Conservation (phyloP, 768 basidiomycete genomes). For the Galerina marginata region DNA sequence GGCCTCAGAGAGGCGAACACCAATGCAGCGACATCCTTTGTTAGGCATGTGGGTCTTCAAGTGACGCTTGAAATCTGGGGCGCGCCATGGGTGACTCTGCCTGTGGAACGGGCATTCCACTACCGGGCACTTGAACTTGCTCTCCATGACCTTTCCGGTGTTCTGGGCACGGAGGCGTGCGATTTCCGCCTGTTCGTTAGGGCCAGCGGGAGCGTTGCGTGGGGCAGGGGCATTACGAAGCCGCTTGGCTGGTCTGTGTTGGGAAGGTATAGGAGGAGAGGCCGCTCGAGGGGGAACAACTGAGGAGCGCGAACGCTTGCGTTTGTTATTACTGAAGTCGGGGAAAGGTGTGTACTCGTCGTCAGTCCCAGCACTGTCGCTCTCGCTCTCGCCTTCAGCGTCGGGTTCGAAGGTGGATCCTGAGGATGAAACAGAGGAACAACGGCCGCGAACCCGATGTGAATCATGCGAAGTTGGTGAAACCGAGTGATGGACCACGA, state of each 20-base stretch:
- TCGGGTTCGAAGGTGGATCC: slow-evolving; percentile 25
- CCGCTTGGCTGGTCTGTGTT: slow-evolving; percentile 25
- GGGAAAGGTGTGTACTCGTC: slow-evolving; percentile 47
- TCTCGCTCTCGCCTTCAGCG: slow-evolving; percentile 42
- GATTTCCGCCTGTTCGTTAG: background rate
- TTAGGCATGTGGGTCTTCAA: slow-evolving; percentile 56
- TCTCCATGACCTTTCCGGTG: slow-evolving; percentile 16
- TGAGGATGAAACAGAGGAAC: background rate
- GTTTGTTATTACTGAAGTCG: slow-evolving; percentile 36
- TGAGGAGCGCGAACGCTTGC: slow-evolving; percentile 25
- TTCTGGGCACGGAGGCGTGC: slow-evolving; percentile 10
- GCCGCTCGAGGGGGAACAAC: background rate
- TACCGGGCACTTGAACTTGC: slow-evolving; percentile 48
- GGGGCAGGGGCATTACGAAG: slow-evolving; percentile 41
- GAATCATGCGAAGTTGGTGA: background rate
- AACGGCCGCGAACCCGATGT: background rate
- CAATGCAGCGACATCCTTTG: slow-evolving; percentile 44
- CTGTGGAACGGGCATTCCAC: slow-evolving; percentile 44
- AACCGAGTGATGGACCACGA: background rate
- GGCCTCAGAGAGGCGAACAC: slow-evolving; percentile 34
- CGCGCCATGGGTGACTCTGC: slow-evolving; percentile 49
- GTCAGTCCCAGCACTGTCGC: slow-evolving; percentile 38
- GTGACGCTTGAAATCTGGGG: slow-evolving; percentile 66
- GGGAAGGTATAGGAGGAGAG: slow-evolving; percentile 4
- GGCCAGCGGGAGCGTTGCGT: slow-evolving; percentile 49